These are phyloP conservation scores for Sporothrix luriei DNA, from an alignment of 2,329 filamentous ascomycete species.

Conservation along the genomic window DNA sequence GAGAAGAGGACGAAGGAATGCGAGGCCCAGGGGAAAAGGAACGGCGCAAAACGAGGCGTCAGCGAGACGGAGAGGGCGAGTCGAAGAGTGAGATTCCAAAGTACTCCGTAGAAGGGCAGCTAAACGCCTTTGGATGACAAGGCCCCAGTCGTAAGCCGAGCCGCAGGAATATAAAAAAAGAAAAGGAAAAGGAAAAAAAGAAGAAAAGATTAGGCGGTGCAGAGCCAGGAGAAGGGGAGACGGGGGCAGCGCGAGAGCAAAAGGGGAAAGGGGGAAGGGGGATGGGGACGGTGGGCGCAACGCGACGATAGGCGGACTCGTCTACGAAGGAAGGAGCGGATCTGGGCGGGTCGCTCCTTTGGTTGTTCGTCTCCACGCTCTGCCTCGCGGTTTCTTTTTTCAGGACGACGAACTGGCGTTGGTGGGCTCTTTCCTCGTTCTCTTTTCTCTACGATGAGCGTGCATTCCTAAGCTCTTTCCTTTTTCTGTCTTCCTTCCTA, in stretches of 20 bases:
- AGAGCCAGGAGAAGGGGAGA: neutral
- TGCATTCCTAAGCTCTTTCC: too few relatives aligned
- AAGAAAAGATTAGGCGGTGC: too few relatives aligned
- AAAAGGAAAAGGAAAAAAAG: too few relatives aligned
- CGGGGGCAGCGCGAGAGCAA: neutral
- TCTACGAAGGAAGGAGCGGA: constrained; percentile 13
- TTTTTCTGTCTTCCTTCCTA: neutral
- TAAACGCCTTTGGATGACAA: neutral
- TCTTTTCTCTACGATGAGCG: too few relatives aligned
- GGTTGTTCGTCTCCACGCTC: neutral
- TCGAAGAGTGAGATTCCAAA: neutral
- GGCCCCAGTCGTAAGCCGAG: too few relatives aligned
- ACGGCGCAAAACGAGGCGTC: constrained; percentile 8
- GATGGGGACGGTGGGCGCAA: neutral
- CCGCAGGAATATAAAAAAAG: too few relatives aligned
- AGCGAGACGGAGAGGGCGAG: neutral
- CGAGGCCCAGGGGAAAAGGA: neutral
- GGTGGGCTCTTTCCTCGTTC: neutral
- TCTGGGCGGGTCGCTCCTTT: constrained; percentile 10
- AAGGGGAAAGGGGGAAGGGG: neutral
- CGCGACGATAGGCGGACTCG: constrained; percentile 15
- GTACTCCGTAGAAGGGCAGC: neutral
- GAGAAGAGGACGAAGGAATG: neutral
- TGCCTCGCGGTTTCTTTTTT: neutral
- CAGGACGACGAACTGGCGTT: too few relatives aligned